Evolutionary conservation across 2,329 filamentous ascomycete species (phyloP).

Genomic region (Fusarium subtropicale): DNA sequence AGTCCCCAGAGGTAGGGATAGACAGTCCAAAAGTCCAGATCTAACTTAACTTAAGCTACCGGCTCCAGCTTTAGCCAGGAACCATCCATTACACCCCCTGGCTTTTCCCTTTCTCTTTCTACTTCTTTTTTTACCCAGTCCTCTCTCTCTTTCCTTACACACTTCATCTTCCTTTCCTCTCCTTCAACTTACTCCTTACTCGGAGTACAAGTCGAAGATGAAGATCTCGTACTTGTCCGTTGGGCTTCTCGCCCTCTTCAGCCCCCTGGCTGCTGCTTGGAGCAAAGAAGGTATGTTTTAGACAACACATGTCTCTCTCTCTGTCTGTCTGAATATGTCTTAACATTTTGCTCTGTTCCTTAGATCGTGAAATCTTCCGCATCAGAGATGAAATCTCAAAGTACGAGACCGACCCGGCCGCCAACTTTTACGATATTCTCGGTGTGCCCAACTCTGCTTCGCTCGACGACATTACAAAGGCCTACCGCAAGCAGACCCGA

Average conservation of each 20-base stretch:
- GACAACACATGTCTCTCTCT: neutral
- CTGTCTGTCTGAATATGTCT: neutral
- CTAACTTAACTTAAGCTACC: conserved; percentile 8
- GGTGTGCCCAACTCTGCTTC: conserved; percentile 78
- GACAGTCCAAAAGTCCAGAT: conserved; percentile 15
- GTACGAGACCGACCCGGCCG: conserved; percentile 79
- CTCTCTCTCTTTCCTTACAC: neutral
- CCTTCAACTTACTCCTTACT: conserved; percentile 6
- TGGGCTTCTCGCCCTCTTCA: conserved; percentile 75
- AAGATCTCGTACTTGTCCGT: conserved; percentile 75
- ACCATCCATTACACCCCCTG: conserved; percentile 25
- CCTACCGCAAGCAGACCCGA: conserved; percentile 88
- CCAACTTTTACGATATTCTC: conserved; percentile 96
- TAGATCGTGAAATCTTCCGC: conserved; percentile 98
- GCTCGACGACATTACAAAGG: conserved; percentile 91
- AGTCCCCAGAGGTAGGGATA: conserved; percentile 18
- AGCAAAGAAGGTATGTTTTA: conserved; percentile 78
- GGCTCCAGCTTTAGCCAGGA: conserved; percentile 28
- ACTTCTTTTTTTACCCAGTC: conserved; percentile 1
- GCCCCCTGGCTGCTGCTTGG: conserved; percentile 79
- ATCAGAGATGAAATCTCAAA: conserved; percentile 86
- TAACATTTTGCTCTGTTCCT: conserved; percentile 14
- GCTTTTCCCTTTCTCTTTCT: conserved; percentile 1
- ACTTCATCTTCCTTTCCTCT: conserved; percentile 8
- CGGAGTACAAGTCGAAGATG: conserved; percentile 65